phyloP scores from a whole-genome alignment of 345 rosid species.

The Isatis tinctoria region DNA sequence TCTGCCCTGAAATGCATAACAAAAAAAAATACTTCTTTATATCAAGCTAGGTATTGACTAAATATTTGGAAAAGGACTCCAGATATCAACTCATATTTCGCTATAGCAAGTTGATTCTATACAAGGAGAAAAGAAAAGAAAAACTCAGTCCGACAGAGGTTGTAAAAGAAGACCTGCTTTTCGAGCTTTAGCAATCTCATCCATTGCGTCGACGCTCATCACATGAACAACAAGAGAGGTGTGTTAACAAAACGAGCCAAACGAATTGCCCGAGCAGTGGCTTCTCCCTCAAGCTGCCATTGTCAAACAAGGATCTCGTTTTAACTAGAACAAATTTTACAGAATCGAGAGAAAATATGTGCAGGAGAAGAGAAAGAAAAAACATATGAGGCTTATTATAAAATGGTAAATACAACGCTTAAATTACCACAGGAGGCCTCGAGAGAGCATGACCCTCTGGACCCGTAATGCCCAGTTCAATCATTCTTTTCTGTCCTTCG shows the following conservation, averaged over 20 bases:
- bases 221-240: constrained; percentile 96
- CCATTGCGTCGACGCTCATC: constrained; percentile 99
- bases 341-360: not conserved
- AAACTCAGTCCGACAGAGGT: not conserved
- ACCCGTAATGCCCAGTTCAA: constrained; percentile 90
- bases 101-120: not conserved
- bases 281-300: constrained; percentile 93
- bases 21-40: not conserved
- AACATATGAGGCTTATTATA: not conserved
- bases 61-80: not conserved
- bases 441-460: constrained; percentile 98
- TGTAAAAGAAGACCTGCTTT: constrained; percentile 58
- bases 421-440: constrained; percentile 79
- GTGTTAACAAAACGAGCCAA: constrained; percentile 89
- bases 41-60: not conserved
- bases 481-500: constrained; percentile 91
- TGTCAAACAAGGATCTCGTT: constrained; percentile 8
- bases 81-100: not conserved
- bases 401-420: not conserved
- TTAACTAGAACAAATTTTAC: not conserved
- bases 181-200: constrained; percentile 92
- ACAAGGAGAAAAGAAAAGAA: not conserved
- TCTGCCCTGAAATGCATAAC: constrained; percentile 65
- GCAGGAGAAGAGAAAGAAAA: not conserved
- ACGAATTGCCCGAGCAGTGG: constrained; percentile 89